These are phyloP conservation scores for Backusella macrospora DNA, from an alignment of 192 early-diverging fungal genomes.

Conservation along the genomic window DNA sequence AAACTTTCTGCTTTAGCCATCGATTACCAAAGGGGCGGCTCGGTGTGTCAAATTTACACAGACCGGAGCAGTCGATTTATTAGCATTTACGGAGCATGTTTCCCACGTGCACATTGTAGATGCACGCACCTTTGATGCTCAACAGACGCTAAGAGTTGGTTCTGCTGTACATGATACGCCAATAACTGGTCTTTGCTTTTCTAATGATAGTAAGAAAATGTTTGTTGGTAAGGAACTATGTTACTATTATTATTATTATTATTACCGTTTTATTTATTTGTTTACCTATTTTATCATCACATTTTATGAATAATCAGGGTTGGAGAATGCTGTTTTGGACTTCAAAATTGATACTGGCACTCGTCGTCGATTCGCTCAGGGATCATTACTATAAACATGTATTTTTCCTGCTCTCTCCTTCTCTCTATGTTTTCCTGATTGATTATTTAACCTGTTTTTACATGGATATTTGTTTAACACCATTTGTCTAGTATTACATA, in stretches of 20 bases:
- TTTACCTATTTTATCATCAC: neutral
- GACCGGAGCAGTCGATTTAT: conserved; percentile 84
- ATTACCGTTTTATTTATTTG: neutral
- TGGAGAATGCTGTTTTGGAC: conserved; percentile 81
- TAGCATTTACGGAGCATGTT: conserved; percentile 82
- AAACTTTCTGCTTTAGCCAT: conserved; percentile 42
- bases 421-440: neutral
- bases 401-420: neutral
- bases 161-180: conserved; percentile 69
- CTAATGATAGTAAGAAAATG: conserved; percentile 78
- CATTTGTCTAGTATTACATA: neutral
- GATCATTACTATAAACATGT: conserved; percentile 65
- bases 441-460: neutral
- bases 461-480: neutral
- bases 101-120: conserved; percentile 92
- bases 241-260: neutral
- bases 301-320: conserved; percentile 46
- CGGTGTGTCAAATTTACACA: conserved; percentile 95
- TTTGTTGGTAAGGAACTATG: conserved; percentile 78
- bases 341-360: conserved; percentile 82
- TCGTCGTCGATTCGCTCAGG: conserved; percentile 81
- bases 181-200: conserved; percentile 85
- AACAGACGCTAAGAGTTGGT: conserved; percentile 80
- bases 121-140: conserved; percentile 82
- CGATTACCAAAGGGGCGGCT: conserved; percentile 69